A percentile compares a stretch with the other conserved stretches of the same genome.
These are phyloP conservation scores for Baorangia bicolor DNA, from an alignment of 768 basidiomycete genomes.

Conservation along the genomic window DNA sequence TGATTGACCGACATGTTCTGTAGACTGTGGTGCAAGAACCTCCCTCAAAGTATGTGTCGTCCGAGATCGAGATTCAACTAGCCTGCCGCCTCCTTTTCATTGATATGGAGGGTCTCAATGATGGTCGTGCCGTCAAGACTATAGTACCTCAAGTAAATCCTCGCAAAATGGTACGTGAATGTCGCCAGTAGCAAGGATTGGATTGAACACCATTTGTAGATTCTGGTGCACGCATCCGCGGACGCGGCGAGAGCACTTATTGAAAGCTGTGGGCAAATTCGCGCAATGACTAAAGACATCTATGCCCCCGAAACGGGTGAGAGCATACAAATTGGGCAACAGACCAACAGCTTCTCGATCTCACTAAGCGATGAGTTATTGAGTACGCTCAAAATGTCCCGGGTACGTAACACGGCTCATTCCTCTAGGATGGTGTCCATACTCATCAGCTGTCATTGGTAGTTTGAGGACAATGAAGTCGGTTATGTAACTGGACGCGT, in stretches of 20 bases:
- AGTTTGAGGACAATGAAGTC: constrained; percentile 99
- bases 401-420: constrained; percentile 50
- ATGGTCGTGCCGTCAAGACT: constrained; percentile 94
- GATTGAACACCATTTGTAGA: constrained; percentile 44
- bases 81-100: constrained; percentile 87
- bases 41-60: constrained; percentile 87
- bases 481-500: constrained; percentile 91
- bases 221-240: constrained; percentile 79
- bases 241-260: constrained; percentile 71
- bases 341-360: constrained; percentile 92
- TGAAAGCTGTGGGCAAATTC: constrained; percentile 77
- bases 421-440: not conserved
- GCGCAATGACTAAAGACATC: constrained; percentile 91
- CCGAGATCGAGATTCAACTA: constrained; percentile 73
- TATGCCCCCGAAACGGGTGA: constrained; percentile 77
- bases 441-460: constrained; percentile 1
- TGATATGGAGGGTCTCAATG: constrained; percentile 95
- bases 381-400: constrained; percentile 77
- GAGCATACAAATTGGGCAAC: constrained; percentile 87
- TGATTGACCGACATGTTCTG: constrained; percentile 9
- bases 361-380: constrained; percentile 90
- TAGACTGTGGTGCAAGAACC: constrained; percentile 79
- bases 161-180: constrained; percentile 75
- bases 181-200: not conserved
- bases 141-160: constrained; percentile 97